Conservation (phyloP, 768 basidiomycete genomes). For the Mycena leptocephala region DNA sequence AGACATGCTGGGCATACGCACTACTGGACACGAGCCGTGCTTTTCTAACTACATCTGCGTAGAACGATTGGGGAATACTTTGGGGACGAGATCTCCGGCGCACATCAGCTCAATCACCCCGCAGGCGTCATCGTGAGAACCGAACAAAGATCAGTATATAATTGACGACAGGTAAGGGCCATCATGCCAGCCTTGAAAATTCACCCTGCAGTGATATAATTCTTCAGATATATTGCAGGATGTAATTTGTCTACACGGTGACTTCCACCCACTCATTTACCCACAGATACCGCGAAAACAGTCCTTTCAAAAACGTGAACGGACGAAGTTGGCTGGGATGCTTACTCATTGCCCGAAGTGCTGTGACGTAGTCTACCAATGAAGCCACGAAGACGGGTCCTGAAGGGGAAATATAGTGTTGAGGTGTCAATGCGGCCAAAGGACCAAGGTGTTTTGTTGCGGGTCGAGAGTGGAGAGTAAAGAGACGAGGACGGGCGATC, state of each 20-base stretch:
- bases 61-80: too few relatives aligned
- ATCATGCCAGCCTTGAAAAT: too few relatives aligned
- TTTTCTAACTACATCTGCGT: too few relatives aligned
- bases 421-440: not conserved
- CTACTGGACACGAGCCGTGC: too few relatives aligned
- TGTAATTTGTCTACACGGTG: slow-evolving; percentile 48
- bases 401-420: slow-evolving; percentile 6
- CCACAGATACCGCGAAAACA: slow-evolving; percentile 80
- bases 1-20: too few relatives aligned
- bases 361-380: slow-evolving; percentile 55
- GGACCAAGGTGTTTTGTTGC: slow-evolving; percentile 15
- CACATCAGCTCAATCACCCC: too few relatives aligned
- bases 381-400: slow-evolving; percentile 50
- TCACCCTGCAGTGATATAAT: too few relatives aligned
- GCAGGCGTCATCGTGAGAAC: too few relatives aligned
- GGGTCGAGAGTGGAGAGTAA: slow-evolving; percentile 2
- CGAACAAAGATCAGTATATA: too few relatives aligned
- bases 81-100: too few relatives aligned
- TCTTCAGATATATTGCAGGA: too few relatives aligned
- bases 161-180: too few relatives aligned
- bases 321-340: slow-evolving; percentile 75
- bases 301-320: slow-evolving; percentile 77
- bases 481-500: slow-evolving; percentile 7
- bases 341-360: slow-evolving; percentile 67
- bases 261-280: slow-evolving; percentile 74